phyloP scores from a whole-genome alignment of 352 stramenopile species.

The Globisporangium perplexum region DNA sequence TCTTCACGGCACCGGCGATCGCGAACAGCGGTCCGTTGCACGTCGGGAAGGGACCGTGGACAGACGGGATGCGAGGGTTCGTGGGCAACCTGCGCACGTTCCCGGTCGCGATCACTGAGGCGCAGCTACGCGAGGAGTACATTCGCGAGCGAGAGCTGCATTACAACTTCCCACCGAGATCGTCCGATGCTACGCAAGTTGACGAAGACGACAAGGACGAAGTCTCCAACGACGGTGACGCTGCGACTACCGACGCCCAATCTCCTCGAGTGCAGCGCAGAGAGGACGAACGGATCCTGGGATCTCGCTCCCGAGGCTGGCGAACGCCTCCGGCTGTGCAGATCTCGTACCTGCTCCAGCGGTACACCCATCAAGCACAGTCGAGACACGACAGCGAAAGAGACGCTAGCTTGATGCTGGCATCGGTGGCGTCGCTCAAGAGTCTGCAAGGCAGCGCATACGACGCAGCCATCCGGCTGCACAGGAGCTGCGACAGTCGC shows the following conservation, averaged over 20 bases:
- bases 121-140: constrained; percentile 24
- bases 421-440: neutral
- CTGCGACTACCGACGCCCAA: neutral
- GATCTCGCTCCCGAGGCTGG: neutral
- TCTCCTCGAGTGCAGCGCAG: neutral
- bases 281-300: neutral
- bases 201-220: neutral
- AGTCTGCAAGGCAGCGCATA: constrained; percentile 12
- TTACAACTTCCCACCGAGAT: constrained; percentile 15
- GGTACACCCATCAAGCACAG: neutral
- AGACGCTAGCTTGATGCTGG: neutral
- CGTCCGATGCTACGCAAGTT: too few relatives aligned
- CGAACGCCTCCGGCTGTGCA: constrained; percentile 6
- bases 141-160: constrained; percentile 19
- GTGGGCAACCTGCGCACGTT: constrained; percentile 54
- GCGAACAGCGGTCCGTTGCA: constrained; percentile 57
- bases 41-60: constrained; percentile 65
- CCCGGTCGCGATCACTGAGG: constrained; percentile 16
- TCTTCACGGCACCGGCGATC: constrained; percentile 36
- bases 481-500: constrained; percentile 16
- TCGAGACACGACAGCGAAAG: neutral
- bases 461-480: constrained; percentile 4
- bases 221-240: neutral
- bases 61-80: constrained; percentile 56
- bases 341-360: constrained; percentile 39